phyloP scores from a whole-genome alignment of 495 filamentous ascomycete genomes.

The Pyrenula aspistea region DNA sequence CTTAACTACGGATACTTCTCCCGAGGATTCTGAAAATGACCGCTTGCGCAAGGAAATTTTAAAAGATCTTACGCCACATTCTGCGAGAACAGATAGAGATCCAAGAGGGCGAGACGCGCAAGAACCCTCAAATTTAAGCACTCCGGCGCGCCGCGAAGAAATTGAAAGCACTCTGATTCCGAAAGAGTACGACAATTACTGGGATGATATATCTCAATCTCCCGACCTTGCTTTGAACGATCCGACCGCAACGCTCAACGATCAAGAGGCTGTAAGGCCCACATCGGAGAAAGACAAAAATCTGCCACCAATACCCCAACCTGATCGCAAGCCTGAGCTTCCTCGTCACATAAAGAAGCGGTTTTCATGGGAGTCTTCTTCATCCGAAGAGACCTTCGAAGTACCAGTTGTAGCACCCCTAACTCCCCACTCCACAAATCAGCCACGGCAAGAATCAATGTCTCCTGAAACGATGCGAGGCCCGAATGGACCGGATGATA shows the following conservation, averaged over 20 bases:
- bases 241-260: constrained; percentile 9
- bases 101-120: background rate
- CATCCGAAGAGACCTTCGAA: constrained; percentile 8
- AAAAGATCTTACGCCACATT: background rate
- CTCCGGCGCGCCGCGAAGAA: constrained; percentile 1
- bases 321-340: background rate
- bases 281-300: background rate
- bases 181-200: constrained; percentile 48
- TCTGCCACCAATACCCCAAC: constrained; percentile 6
- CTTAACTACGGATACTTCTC: constrained; percentile 41
- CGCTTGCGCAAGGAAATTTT: constrained; percentile 72
- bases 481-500: background rate
- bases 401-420: constrained; percentile 3
- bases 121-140: background rate
- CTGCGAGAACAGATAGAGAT: background rate
- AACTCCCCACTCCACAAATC: constrained; percentile 2
- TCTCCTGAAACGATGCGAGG: constrained; percentile 3
- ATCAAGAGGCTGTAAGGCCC: constrained; percentile 8
- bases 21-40: constrained; percentile 62
- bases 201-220: constrained; percentile 23
- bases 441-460: background rate
- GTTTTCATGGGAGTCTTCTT: constrained; percentile 31
- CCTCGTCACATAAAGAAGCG: constrained; percentile 19
- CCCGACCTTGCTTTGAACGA: constrained; percentile 4
- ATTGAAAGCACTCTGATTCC: constrained; percentile 38